Base-by-base conservation (phyloP, 1,284 basidiomycete species). In the Cutaneotrichosporon cyanovorans region DNA sequence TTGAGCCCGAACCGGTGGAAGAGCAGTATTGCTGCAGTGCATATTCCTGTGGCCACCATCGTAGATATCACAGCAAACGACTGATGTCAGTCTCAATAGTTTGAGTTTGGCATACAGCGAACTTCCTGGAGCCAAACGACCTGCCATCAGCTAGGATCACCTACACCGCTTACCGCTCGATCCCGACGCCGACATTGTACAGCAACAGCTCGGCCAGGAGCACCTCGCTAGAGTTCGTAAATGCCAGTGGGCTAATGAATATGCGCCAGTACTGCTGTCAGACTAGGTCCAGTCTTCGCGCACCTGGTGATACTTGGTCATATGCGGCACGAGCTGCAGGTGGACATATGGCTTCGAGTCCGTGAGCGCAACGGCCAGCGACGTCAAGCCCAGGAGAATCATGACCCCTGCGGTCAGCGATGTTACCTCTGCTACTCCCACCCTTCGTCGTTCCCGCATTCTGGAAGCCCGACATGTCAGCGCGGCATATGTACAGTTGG, bases 301-400 rank as follows among this genome's bases (percentile, higher is more conserved):
- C 39, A 71, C 71, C 57, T 74, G 74, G 46, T 69, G 71, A 46
- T 75, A 70, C 45, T 65, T 65, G 6, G 67, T 65, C 35, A 75
- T 63, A 42, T 73, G 62, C 5, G 67, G 68, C 8, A 60, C 56
- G 18, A 73, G 58, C 71, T 89, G 87, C 5, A 91, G 75, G 68
- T 91, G 84, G 50, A 89, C 78, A 63, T 87, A 86, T 58, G 90
- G 83, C 68, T 92, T 91, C 52, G 87, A 73, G 63, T 89, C 87
- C 60, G 89, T 83, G 36, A 91, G 70, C 1, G 86, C 84, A 32
- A 78, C 80, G 5, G 80, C 61, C 42, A 90, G 75, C 16, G 88
- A 87, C 4, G 80, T 76, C 40, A 85, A 56, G 28, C 81, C 86
- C 32, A 80, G 73, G 40, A 77, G 73, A 48, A 87, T 69, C 79